Conservation (phyloP, 2,329 filamentous ascomycete genomes). For the Arthrobotrys pseudoclavata region DNA sequence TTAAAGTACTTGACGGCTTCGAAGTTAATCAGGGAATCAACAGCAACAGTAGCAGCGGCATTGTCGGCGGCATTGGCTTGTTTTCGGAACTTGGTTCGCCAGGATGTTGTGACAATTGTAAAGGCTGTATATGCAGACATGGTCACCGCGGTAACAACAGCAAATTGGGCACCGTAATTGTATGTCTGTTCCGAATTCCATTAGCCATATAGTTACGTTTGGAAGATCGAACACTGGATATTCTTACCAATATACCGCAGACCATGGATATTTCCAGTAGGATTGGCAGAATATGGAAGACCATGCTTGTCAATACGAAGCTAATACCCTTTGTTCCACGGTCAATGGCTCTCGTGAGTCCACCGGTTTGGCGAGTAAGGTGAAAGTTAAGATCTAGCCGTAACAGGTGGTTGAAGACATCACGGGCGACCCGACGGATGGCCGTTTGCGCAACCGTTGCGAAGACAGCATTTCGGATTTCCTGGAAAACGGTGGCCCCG, state of each 20-base stretch:
- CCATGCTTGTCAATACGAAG: slow-evolving; percentile 96
- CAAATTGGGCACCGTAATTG: slow-evolving; percentile 92
- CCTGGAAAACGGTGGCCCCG: slow-evolving; percentile 89
- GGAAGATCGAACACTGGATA: neutral
- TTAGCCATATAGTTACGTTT: slow-evolving; percentile 4
- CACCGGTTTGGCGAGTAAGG: slow-evolving; percentile 92
- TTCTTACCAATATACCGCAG: slow-evolving; percentile 82
- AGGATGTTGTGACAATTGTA: slow-evolving; percentile 94
- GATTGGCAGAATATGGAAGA: slow-evolving; percentile 95
- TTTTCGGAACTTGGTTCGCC: slow-evolving; percentile 95
- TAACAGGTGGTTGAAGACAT: slow-evolving; percentile 91
- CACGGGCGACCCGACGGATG: slow-evolving; percentile 88
- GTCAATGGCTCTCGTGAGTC: slow-evolving; percentile 92
- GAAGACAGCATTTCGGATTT: slow-evolving; percentile 95
- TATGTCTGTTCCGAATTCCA: slow-evolving; percentile 79
- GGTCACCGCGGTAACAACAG: slow-evolving; percentile 86
- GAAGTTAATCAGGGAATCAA: slow-evolving; percentile 98
- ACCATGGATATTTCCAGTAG: slow-evolving; percentile 94
- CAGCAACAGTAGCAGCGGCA: slow-evolving; percentile 91
- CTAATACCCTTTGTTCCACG: slow-evolving; percentile 98
- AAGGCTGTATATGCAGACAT: slow-evolving; percentile 98
- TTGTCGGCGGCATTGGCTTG: slow-evolving; percentile 98
- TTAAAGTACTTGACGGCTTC: slow-evolving; percentile 99
- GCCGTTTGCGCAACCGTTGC: slow-evolving; percentile 97
- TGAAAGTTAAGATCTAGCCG: slow-evolving; percentile 94